Conservation (phyloP, 75 land plant species). For the Azolla pinnata region DNA sequence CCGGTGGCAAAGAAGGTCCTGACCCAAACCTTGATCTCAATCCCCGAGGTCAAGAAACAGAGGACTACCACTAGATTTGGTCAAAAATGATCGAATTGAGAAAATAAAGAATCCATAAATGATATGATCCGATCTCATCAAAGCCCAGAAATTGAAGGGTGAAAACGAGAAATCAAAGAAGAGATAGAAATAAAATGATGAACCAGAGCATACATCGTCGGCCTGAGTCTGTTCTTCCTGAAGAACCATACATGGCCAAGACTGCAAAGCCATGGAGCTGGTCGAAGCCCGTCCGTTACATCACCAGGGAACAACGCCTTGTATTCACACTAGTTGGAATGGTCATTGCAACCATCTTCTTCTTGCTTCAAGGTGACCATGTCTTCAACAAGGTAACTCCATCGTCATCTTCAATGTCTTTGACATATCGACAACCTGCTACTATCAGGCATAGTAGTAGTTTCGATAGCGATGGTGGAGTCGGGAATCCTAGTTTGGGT, state of each 20-base stretch:
- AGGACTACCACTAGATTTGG: too few relatives aligned
- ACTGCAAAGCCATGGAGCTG: constrained; percentile 1
- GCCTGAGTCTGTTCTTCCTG: background rate
- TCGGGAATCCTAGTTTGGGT: constrained; percentile 12
- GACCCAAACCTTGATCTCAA: too few relatives aligned
- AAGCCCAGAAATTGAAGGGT: too few relatives aligned
- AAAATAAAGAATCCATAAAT: too few relatives aligned
- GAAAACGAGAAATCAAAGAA: too few relatives aligned
- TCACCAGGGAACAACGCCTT: constrained; percentile 79
- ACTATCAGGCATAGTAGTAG: background rate
- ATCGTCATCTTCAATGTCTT: background rate
- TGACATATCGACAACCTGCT: background rate
- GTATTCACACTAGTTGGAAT: constrained; percentile 63
- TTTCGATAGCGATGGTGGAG: background rate
- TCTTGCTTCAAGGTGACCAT: constrained; percentile 30
- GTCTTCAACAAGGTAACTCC: background rate
- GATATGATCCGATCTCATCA: too few relatives aligned
- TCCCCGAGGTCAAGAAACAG: too few relatives aligned
- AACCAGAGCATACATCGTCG: background rate
- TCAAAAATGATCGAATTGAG: too few relatives aligned
- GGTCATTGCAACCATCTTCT: constrained; percentile 53
- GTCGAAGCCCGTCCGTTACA: constrained; percentile 18
- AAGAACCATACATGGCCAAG: background rate
- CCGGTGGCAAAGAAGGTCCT: too few relatives aligned
- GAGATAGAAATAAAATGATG: too few relatives aligned